Evolutionary conservation across 805 yeast genomes (phyloP).

Genomic region (Wickerhamiella vanderwaltii): DNA sequence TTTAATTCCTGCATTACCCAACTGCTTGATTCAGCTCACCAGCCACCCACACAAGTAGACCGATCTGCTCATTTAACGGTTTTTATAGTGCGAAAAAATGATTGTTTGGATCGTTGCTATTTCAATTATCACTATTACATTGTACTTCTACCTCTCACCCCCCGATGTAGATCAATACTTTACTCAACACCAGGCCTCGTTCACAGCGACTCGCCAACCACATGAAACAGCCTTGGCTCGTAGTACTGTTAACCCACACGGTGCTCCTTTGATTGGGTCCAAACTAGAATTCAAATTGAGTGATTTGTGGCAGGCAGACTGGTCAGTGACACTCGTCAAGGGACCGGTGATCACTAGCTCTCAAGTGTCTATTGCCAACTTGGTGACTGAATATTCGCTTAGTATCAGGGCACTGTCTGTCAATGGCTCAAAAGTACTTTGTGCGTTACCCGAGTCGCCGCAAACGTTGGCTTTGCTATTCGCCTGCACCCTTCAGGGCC

Average conservation of each 20-base stretch:
- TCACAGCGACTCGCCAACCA: slow-evolving; percentile 49
- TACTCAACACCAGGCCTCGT: slow-evolving; percentile 44
- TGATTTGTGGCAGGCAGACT: slow-evolving; percentile 35
- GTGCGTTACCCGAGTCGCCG: slow-evolving; percentile 13
- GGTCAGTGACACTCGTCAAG: slow-evolving; percentile 9
- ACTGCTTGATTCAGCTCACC: too few relatives aligned
- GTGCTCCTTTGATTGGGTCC: slow-evolving; percentile 24
- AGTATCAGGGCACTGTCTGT: slow-evolving; percentile 1
- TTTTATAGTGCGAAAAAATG: too few relatives aligned
- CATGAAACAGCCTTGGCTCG: slow-evolving; percentile 68
- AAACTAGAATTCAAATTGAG: slow-evolving; percentile 50
- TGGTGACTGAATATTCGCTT: slow-evolving; percentile 10
- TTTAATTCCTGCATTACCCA: too few relatives aligned
- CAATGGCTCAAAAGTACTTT: slow-evolving; percentile 3
- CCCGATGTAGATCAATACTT: slow-evolving; percentile 29
- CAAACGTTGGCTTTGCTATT: slow-evolving; percentile 18
- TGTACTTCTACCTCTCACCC: slow-evolving; percentile 20
- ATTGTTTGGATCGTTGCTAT: slow-evolving; percentile 17
- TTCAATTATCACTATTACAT: slow-evolving; percentile 15
- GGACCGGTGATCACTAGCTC: slow-evolving; percentile 9
- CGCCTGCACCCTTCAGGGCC: slow-evolving; percentile 18
- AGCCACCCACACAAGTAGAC: too few relatives aligned
- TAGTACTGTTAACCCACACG: slow-evolving; percentile 62
- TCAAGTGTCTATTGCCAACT: not conserved
- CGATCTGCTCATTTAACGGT: too few relatives aligned